A percentile compares a stretch with the other conserved stretches of the same genome.
These are phyloP conservation scores for Astragalus glycyphyllos DNA, from an alignment of 306 rosid genomes.

Conservation along the genomic window DNA sequence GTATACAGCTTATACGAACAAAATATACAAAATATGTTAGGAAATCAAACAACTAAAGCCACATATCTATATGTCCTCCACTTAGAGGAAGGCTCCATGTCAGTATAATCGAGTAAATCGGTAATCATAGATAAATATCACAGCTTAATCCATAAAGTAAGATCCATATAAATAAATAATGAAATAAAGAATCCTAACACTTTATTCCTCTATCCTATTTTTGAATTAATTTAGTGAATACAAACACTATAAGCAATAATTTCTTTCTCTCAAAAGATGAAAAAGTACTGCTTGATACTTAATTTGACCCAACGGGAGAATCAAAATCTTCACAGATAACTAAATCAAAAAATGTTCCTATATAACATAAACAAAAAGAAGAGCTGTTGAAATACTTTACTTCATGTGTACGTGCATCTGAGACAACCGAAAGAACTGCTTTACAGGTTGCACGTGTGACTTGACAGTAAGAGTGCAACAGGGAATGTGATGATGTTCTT, in stretches of 20 bases:
- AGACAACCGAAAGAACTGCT: slow-evolving; percentile 77
- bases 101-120: neutral
- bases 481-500: slow-evolving; percentile 82
- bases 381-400: slow-evolving; percentile 86
- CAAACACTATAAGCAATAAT: neutral
- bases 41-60: slow-evolving; percentile 28
- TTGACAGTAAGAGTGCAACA: slow-evolving; percentile 87
- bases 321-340: neutral
- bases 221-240: slow-evolving; percentile 10
- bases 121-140: slow-evolving; percentile 5
- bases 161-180: slow-evolving; percentile 26
- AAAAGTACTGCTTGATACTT: slow-evolving; percentile 6
- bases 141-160: slow-evolving; percentile 16
- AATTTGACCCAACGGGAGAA: slow-evolving; percentile 27
- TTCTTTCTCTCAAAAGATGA: slow-evolving; percentile 30
- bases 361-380: slow-evolving; percentile 30
- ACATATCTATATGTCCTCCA: slow-evolving; percentile 7
- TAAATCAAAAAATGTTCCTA: neutral
- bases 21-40: slow-evolving; percentile 12
- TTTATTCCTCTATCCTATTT: slow-evolving; percentile 23
- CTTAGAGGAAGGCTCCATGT: slow-evolving; percentile 35
- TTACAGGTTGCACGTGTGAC: slow-evolving; percentile 87
- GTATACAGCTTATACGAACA: slow-evolving; percentile 19
- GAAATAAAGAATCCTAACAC: slow-evolving; percentile 32
- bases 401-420: slow-evolving; percentile 98